phyloP scores from a whole-genome alignment of 164 flowering plant genomes.

The Tinospora cordifolia region DNA sequence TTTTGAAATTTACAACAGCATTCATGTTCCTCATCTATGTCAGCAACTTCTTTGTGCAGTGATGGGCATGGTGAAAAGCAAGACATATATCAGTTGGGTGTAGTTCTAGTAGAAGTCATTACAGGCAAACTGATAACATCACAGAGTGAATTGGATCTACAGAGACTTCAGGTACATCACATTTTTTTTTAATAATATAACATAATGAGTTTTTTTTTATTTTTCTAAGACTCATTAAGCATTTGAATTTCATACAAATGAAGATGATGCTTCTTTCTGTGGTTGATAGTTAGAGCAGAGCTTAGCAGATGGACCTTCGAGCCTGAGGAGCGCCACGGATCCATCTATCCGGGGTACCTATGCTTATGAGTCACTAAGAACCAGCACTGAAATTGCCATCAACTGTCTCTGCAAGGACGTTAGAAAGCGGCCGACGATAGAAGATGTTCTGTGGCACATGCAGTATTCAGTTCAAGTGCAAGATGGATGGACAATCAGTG shows the following conservation, averaged over 20 bases:
- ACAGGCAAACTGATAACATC: conserved; percentile 45
- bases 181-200: background rate
- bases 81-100: conserved; percentile 66
- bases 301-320: conserved; percentile 40
- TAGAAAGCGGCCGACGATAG: conserved; percentile 64
- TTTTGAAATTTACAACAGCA: background rate
- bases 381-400: conserved; percentile 46
- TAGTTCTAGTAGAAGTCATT: conserved; percentile 50
- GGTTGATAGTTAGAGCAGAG: conserved; percentile 45
- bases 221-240: background rate
- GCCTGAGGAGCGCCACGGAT: conserved; percentile 36
- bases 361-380: conserved; percentile 62
- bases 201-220: background rate
- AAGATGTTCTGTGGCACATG: conserved; percentile 87
- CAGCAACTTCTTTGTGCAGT: conserved; percentile 21
- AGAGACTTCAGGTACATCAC: conserved; percentile 46
- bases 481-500: conserved; percentile 81
- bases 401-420: conserved; percentile 52
- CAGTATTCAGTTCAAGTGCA: conserved; percentile 85
- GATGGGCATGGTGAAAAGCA: conserved; percentile 42
- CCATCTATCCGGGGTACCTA: conserved; percentile 51
- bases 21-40: background rate
- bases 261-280: background rate
- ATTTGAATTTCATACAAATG: background rate
- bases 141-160: conserved; percentile 35